Conservation (phyloP, 2,329 filamentous ascomycete species). For the Fusarium clavum region DNA sequence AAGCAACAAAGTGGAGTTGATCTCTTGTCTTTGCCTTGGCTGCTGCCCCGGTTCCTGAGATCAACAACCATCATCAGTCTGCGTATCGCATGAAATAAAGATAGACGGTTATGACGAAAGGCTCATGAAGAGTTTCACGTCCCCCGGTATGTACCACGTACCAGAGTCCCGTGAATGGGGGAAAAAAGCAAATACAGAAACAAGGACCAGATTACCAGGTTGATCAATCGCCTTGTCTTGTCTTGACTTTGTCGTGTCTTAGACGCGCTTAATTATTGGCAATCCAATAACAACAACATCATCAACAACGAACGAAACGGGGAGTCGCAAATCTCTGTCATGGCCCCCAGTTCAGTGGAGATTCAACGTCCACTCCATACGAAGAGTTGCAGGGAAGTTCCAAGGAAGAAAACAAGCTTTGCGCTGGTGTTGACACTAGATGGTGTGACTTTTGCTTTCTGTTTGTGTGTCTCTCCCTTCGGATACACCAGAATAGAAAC, state of each 20-base stretch:
- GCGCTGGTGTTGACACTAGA: conserved; percentile 22
- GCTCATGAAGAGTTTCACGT: not conserved
- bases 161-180: not conserved
- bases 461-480: conserved; percentile 4
- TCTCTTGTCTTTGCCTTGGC: conserved; percentile 12
- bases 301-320: not conserved
- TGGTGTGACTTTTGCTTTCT: conserved; percentile 24
- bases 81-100: conserved; percentile 14
- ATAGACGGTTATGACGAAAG: conserved; percentile 25
- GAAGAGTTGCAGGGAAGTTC: conserved; percentile 29
- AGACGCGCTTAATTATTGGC: conserved; percentile 18
- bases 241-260: not conserved
- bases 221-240: conserved; percentile 2
- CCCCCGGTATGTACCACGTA: not conserved
- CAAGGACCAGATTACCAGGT: conserved; percentile 5
- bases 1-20: conserved; percentile 20
- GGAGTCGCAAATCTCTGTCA: conserved; percentile 4
- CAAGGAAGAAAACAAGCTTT: conserved; percentile 33
- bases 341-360: conserved; percentile 31
- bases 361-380: conserved; percentile 28
- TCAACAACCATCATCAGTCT: conserved; percentile 7
- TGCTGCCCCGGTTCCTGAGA: not conserved
- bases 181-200: not conserved
- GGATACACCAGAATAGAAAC: conserved; percentile 24
- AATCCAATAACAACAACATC: conserved; percentile 7